Conservation (phyloP, 2,329 filamentous ascomycete species). For the Didymella keratinophila region DNA sequence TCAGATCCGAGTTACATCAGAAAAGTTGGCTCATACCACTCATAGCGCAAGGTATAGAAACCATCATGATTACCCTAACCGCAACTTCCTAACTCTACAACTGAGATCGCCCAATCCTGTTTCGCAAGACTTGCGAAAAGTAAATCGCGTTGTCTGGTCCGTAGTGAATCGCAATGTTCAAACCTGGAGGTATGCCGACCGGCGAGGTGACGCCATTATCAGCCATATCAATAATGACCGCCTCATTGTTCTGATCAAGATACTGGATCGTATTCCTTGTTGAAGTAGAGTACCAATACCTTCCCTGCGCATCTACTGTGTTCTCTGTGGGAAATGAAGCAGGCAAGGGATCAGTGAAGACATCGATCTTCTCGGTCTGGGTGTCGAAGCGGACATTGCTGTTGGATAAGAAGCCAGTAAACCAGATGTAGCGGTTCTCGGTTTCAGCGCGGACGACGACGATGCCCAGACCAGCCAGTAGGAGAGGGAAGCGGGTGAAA, state of each 20-base stretch:
- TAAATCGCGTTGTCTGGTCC: conserved; percentile 17
- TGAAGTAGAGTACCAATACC: conserved; percentile 24
- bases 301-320: conserved; percentile 18
- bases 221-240: conserved; percentile 23
- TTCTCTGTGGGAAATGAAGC: conserved; percentile 20
- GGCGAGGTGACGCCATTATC: conserved; percentile 19
- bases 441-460: conserved; percentile 20
- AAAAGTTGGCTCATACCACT: no score
- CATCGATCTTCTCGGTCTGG: conserved; percentile 19
- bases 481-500: conserved; percentile 22
- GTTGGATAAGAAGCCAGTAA: conserved; percentile 23
- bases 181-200: no score
- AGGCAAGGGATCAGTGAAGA: conserved; percentile 19
- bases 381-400: conserved; percentile 25
- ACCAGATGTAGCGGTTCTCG: conserved; percentile 22
- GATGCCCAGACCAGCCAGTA: conserved; percentile 14
- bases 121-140: conserved; percentile 22
- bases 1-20: no score
- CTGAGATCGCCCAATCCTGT: conserved; percentile 23
- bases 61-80: background rate
- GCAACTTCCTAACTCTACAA: background rate
- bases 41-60: no score
- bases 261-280: conserved; percentile 24
- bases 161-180: no score
- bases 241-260: conserved; percentile 18